Conservation (phyloP, 768 basidiomycete genomes). For the Omphalotus guepiniiformis region DNA sequence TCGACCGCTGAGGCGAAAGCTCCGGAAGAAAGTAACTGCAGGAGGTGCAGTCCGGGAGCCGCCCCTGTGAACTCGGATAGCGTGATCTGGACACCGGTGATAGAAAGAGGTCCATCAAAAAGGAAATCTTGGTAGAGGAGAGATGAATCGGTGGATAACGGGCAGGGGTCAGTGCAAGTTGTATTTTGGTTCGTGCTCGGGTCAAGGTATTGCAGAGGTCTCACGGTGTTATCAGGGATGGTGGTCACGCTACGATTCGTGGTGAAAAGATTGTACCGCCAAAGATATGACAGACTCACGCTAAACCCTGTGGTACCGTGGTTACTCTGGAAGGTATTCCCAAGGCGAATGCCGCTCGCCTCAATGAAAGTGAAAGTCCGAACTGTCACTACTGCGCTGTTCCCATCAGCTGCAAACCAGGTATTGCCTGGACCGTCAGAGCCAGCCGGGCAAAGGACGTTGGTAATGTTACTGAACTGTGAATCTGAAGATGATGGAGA, state of each 20-base stretch:
- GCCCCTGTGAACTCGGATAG: constrained; percentile 72
- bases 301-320: constrained; percentile 87
- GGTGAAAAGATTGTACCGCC: not conserved
- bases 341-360: constrained; percentile 79
- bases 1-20: constrained; percentile 78
- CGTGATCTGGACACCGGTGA: constrained; percentile 89
- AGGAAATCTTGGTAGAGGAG: constrained; percentile 93
- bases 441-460: constrained; percentile 85
- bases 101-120: constrained; percentile 55
- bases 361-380: constrained; percentile 70
- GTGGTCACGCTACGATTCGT: constrained; percentile 63
- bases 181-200: constrained; percentile 66
- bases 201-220: constrained; percentile 74
- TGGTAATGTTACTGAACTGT: constrained; percentile 58
- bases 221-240: constrained; percentile 84
- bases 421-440: constrained; percentile 72
- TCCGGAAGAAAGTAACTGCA: constrained; percentile 92
- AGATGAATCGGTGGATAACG: constrained; percentile 70
- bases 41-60: constrained; percentile 78
- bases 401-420: constrained; percentile 80
- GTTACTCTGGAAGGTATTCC: constrained; percentile 81
- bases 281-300: constrained; percentile 38
- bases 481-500: constrained; percentile 59
- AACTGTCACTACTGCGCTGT: constrained; percentile 68
- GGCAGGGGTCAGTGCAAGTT: constrained; percentile 78